phyloP scores from a whole-genome alignment of 257 asterid species.

The Nicotiana obtusifolia region DNA sequence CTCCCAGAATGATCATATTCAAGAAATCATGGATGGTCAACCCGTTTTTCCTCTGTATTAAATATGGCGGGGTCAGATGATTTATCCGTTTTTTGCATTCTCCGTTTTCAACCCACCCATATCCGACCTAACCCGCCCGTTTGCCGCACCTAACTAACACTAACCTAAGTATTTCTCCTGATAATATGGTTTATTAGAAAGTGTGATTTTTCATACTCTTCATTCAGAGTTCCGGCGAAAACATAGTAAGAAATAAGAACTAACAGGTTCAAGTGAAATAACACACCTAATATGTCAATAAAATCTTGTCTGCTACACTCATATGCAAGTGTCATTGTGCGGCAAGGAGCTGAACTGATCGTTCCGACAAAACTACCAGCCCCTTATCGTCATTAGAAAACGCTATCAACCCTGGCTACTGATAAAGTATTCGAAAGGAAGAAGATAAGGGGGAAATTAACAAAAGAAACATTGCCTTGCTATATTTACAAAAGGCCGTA shows the following conservation, averaged over 20 bases:
- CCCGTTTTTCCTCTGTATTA: too few relatives aligned
- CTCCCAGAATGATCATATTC: too few relatives aligned
- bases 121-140: too few relatives aligned
- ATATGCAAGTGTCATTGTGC: conserved; percentile 1
- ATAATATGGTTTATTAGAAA: neutral
- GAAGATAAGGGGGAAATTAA: neutral
- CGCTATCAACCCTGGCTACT: too few relatives aligned
- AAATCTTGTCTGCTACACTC: neutral
- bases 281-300: neutral
- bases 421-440: neutral
- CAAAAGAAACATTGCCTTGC: neutral
- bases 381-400: too few relatives aligned
- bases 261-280: neutral
- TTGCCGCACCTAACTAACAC: too few relatives aligned
- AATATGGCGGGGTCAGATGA: too few relatives aligned
- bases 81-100: too few relatives aligned
- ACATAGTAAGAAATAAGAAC: neutral
- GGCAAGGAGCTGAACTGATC: neutral
- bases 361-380: neutral
- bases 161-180: neutral
- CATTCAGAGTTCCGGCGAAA: neutral
- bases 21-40: too few relatives aligned
- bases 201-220: neutral
- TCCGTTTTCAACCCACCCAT: too few relatives aligned
- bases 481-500: neutral